Evolutionary conservation across 352 stramenopile genomes (phyloP), one percentile per base, ranked within the genome.

Genomic region (Globisporangium yorkense): DNA sequence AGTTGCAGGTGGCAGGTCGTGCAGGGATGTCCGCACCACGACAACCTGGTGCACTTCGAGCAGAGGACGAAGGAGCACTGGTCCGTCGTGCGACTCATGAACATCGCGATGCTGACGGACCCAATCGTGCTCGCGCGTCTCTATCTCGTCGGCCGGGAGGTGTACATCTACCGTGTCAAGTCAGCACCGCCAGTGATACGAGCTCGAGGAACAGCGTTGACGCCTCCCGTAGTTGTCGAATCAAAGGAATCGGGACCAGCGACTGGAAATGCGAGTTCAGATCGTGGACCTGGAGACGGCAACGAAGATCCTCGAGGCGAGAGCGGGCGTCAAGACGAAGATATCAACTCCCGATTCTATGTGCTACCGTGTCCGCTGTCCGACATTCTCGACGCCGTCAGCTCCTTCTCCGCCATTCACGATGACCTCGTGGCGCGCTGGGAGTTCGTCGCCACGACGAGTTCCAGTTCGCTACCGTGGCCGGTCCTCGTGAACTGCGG

Each of bases 101-200:
- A 77, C 49, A 67, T 77, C 27, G 63, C 54, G 31, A 45, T 64
- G 21, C 63, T 77, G 50, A 68, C 66, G 1, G 69, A 77, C 12
- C 69, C 69, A 16, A 37, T 68, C 37, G 51, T 54, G 35, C 57
- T 74, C 12, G 15, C 69, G 20, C 63, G 49, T 3, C 10, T 76
- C 18, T 65, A 54, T 20, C 31, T 66, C 7, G 16, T 62, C 5
- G 68, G 66, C 0, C 20, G 24, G 2, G 37, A 39, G 35, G 29
- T 76, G 33, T 73, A 60, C 21, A 5, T 76, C 15, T 71, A 72
- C 13, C 53, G 59, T 24, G 46, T 70, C 54, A 48, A 60, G 39
- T 27, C 21, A 40, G 13, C 24, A 40, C 16, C 41, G 20, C 7
- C 33, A 18, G 31, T 3, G 8, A 8, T 3, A 51, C 33, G 9